A percentile compares a stretch with the other conserved stretches of the same genome.
phyloP scores from a whole-genome alignment of 495 filamentous ascomycete species.

The Penicilliopsis zonata region DNA sequence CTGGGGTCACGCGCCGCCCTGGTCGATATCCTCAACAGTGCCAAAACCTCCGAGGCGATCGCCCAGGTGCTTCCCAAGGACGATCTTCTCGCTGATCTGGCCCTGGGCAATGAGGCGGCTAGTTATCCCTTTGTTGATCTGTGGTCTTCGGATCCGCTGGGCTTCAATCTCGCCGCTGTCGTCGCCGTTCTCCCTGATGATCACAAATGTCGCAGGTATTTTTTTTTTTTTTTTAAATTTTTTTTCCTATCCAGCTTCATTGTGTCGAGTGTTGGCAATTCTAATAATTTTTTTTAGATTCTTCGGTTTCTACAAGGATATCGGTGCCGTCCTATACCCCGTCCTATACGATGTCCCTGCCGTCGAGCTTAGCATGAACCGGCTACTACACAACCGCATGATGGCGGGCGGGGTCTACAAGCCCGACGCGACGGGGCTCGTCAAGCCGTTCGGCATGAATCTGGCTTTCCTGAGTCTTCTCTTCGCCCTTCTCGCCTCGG shows the following conservation, averaged over 20 bases:
- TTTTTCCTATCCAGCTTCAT: no score
- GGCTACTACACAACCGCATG: slow-evolving; percentile 55
- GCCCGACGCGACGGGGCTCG: slow-evolving; percentile 21
- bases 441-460: slow-evolving; percentile 32
- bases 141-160: slow-evolving; percentile 52
- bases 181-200: slow-evolving; percentile 55
- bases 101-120: slow-evolving; percentile 64
- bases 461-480: slow-evolving; percentile 33
- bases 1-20: slow-evolving; percentile 43
- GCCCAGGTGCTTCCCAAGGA: slow-evolving; percentile 55
- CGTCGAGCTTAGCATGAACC: slow-evolving; percentile 52
- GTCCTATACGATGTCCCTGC: slow-evolving; percentile 58
- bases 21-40: slow-evolving; percentile 34
- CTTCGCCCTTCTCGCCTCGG: slow-evolving; percentile 71
- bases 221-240: no score
- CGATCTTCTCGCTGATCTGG: slow-evolving; percentile 69
- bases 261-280: no score
- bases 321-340: slow-evolving; percentile 67
- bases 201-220: slow-evolving; percentile 49
- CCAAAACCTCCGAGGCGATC: slow-evolving; percentile 22
- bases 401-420: slow-evolving; percentile 30
- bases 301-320: slow-evolving; percentile 63
- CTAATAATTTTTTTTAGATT: no score
- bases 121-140: slow-evolving; percentile 67
- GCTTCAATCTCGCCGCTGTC: slow-evolving; percentile 56